A percentile compares a stretch with the other conserved stretches of the same genome.
Evolutionary conservation across 106 monocot species (phyloP).

Genomic region (Iris macrosiphon): DNA sequence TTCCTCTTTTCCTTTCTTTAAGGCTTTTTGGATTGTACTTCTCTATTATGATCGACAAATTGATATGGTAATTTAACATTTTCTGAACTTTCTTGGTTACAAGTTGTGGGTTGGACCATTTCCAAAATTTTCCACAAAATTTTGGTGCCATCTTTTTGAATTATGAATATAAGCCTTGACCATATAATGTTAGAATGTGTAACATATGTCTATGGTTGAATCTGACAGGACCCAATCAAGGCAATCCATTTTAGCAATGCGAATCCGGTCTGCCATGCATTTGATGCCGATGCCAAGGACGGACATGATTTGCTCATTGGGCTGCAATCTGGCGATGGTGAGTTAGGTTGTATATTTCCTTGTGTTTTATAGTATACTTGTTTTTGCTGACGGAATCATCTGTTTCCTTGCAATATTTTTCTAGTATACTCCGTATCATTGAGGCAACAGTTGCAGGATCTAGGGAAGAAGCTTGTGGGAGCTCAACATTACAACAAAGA

Average conservation of each 20-base stretch:
- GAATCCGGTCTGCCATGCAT: slow-evolving; percentile 72
- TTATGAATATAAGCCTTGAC: no score
- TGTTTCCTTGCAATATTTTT: no score
- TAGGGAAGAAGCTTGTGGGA: slow-evolving; percentile 76
- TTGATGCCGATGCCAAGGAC: slow-evolving; percentile 70
- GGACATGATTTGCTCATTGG: slow-evolving; percentile 93
- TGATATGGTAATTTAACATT: neutral
- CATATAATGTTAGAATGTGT: no score
- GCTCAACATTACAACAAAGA: slow-evolving; percentile 92
- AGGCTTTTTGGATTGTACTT: no score
- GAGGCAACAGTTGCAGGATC: slow-evolving; percentile 85
- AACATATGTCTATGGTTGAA: neutral
- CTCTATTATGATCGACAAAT: neutral
- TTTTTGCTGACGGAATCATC: no score
- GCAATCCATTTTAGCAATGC: slow-evolving; percentile 70
- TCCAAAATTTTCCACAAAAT: neutral
- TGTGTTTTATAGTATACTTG: no score
- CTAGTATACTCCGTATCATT: slow-evolving; percentile 77
- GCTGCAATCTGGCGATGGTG: slow-evolving; percentile 76
- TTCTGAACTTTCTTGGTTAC: neutral
- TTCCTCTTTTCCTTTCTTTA: slow-evolving; percentile 4
- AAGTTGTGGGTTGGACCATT: neutral
- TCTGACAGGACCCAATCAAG: slow-evolving; percentile 72
- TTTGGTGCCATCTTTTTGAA: neutral
- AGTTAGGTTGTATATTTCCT: slow-evolving; percentile 7